Evolutionary conservation across 495 filamentous ascomycete species (phyloP).

Genomic region (Clohesyomyces aquaticus): DNA sequence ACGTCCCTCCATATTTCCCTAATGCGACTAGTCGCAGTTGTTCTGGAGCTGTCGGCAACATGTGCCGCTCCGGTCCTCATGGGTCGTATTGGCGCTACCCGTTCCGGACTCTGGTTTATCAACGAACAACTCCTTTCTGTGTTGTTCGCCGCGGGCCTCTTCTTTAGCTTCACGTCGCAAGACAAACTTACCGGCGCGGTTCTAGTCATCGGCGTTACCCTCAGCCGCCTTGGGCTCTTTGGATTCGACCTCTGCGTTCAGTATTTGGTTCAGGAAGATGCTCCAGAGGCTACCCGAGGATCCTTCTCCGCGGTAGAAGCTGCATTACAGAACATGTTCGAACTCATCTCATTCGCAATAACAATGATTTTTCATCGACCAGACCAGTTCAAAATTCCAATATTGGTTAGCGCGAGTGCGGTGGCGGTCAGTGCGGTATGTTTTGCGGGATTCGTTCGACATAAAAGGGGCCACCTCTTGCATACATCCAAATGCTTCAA

Average conservation of each 20-base stretch:
- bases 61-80: slow-evolving; percentile 58
- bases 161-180: slow-evolving; percentile 43
- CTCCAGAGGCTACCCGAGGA: slow-evolving; percentile 50
- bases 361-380: slow-evolving; percentile 65
- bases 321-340: slow-evolving; percentile 67
- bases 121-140: slow-evolving; percentile 64
- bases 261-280: slow-evolving; percentile 66
- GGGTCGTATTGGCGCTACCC: slow-evolving; percentile 57
- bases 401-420: slow-evolving; percentile 59
- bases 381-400: slow-evolving; percentile 64
- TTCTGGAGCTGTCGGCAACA: slow-evolving; percentile 56
- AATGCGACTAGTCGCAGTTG: slow-evolving; percentile 46
- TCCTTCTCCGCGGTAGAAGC: slow-evolving; percentile 66
- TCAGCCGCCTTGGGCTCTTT: slow-evolving; percentile 69
- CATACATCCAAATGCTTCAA: slow-evolving; percentile 47
- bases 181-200: slow-evolving; percentile 40
- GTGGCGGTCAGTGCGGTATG: slow-evolving; percentile 54
- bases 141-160: slow-evolving; percentile 50
- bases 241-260: slow-evolving; percentile 70
- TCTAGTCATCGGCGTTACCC: slow-evolving; percentile 56
- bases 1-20: slow-evolving; percentile 48
- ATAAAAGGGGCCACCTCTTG: slow-evolving; percentile 65
- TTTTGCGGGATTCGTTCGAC: slow-evolving; percentile 61
- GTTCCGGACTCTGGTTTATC: slow-evolving; percentile 66
- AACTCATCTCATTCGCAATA: slow-evolving; percentile 62